Evolutionary conservation across 768 basidiomycete genomes (phyloP).

Genomic region (Ramaria sp.): DNA sequence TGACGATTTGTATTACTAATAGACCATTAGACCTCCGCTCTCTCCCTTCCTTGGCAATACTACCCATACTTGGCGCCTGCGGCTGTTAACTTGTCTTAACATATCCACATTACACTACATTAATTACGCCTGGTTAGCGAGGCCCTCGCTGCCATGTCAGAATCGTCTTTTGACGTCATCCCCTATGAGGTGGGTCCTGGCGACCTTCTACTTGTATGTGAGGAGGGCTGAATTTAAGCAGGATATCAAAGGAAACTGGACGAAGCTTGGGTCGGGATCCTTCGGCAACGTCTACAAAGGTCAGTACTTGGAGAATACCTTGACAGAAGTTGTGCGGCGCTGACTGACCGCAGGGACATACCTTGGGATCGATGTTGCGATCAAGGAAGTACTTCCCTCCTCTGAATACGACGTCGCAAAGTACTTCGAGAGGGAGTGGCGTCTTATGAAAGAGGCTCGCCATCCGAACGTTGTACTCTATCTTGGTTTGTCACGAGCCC

Average conservation of each 20-base stretch:
- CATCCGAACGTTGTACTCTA: constrained; percentile 92
- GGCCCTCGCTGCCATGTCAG: background rate
- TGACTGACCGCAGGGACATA: constrained; percentile 49
- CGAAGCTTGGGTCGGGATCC: constrained; percentile 83
- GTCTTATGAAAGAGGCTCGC: constrained; percentile 89
- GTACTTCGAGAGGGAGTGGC: constrained; percentile 98
- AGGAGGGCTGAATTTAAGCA: constrained; percentile 19
- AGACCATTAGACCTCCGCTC: no score
- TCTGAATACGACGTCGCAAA: constrained; percentile 90
- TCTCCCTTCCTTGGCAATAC: no score
- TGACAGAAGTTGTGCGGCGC: background rate
- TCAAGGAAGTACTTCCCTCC: constrained; percentile 92
- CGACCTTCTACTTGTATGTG: constrained; percentile 6
- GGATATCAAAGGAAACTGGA: constrained; percentile 86
- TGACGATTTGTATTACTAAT: no score
- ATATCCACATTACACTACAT: no score
- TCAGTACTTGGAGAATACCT: constrained; percentile 14
- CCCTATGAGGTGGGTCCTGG: constrained; percentile 57
- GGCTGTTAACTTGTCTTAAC: no score
- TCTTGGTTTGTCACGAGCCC: constrained; percentile 79
- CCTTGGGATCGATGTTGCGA: constrained; percentile 91
- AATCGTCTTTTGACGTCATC: constrained; percentile 65
- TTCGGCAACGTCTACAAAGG: constrained; percentile 92
- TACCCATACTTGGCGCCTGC: no score
- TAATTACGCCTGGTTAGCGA: background rate